Conservation (phyloP, 345 rosid genomes). For the Citrus medica region DNA sequence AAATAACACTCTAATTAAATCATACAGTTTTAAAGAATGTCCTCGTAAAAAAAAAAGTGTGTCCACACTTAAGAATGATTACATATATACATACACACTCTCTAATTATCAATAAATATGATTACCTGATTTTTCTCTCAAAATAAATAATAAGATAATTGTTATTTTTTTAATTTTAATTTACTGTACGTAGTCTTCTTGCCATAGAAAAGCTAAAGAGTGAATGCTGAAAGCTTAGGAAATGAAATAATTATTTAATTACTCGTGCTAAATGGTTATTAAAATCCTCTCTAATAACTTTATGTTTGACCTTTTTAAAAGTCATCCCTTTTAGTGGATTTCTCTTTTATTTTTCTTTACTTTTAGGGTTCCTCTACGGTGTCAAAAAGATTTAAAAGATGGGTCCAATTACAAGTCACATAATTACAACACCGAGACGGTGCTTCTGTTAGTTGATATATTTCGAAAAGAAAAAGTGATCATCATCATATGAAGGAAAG, state of each 20-base stretch:
- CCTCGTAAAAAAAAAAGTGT: no score
- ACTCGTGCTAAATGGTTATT: neutral
- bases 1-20: no score
- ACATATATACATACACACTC: no score
- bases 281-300: constrained; percentile 7
- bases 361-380: neutral
- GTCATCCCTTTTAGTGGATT: constrained; percentile 11
- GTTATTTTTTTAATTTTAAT: no score
- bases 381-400: neutral
- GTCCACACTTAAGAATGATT: fast-evolving
- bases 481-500: neutral
- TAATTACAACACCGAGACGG: neutral
- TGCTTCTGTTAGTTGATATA: neutral
- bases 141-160: no score
- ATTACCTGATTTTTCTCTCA: no score
- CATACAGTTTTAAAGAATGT: fast-evolving
- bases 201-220: neutral
- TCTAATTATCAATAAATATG: neutral
- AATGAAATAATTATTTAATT: neutral
- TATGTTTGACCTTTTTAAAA: constrained; percentile 19
- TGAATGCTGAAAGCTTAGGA: neutral
- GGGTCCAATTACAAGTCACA: neutral
- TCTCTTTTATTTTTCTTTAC: neutral
- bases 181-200: neutral
- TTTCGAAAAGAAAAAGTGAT: no score